Base-by-base conservation (phyloP, 2,329 filamentous ascomycete species). In the Cyphellophora attinorum region DNA sequence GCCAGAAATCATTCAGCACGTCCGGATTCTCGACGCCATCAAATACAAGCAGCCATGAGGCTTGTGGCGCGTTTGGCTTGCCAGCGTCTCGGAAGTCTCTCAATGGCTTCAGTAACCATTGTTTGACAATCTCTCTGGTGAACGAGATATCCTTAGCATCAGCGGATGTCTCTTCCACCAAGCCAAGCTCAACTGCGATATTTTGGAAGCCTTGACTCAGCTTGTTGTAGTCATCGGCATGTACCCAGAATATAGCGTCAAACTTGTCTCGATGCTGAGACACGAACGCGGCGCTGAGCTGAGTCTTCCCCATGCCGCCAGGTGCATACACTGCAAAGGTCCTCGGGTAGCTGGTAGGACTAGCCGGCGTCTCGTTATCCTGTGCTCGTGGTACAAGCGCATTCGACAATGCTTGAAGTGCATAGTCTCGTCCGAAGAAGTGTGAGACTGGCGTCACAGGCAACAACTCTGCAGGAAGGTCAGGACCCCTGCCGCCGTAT, bases 241-340 rank as follows among this genome's bases (percentile, higher is more conserved):
- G 19, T 13, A 34, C 23, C 32, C 32, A 34, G 13, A 34, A 27
- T 29, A 34, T 17, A 5, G 32, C 32, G 8, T 34, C 32, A 29
- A 34, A 34, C 10, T 34, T 13, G 13, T 34, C 4, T 25, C 32
- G 23, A 13, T 28, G 32, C 15, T 18, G 14, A n/a, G 14, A 12
- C 23, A 28, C 32, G 21, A 29, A 34, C 19, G 28, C 4, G 4
- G 19, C 23, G 14, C 19, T 21, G 3, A 34, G 14, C 13, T 6
- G 23, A 11, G 32, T 34, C 19, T 34, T 34, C 13, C 32, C 32
- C 19, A 34, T 31, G 11, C 29, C 23, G n/a, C 23, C 23, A 11
- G 14, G n/a, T 5, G 11, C 23, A 27, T 6, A 27, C n/a, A 27
- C 14, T 4, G 3, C n/a, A 13, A 27, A n/a, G n/a, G n/a, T n/a